Percentiles rank a stretch among this genome's conserved stretches.
phyloP scores from a whole-genome alignment of 495 filamentous ascomycete species.

The Xylona heveae region DNA sequence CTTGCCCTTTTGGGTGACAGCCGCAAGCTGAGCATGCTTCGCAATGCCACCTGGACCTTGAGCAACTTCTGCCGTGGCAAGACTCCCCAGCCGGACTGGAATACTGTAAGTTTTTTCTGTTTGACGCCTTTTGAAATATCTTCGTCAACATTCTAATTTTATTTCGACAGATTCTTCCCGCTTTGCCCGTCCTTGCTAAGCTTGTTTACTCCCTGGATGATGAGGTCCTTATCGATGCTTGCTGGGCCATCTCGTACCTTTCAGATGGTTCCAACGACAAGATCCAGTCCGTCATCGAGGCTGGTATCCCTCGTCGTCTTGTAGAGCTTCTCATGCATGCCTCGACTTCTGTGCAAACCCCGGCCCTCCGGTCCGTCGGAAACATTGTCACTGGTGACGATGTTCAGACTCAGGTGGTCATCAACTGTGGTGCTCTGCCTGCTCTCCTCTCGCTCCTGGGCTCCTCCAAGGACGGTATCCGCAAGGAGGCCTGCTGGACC shows the following conservation, averaged over 20 bases:
- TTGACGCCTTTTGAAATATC: conserved; percentile 5
- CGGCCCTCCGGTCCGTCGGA: conserved; percentile 87
- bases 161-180: conserved; percentile 62
- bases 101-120: conserved; percentile 42
- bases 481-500: conserved; percentile 99
- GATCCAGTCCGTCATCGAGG: conserved; percentile 98
- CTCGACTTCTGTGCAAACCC: conserved; percentile 97
- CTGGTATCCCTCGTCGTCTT: conserved; percentile 87
- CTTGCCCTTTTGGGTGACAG: conserved; percentile 82
- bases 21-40: conserved; percentile 96
- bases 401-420: conserved; percentile 97
- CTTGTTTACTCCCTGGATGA: conserved; percentile 97
- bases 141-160: conserved; percentile 9
- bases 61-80: conserved; percentile 99
- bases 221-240: conserved; percentile 96
- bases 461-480: conserved; percentile 95
- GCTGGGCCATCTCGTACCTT: conserved; percentile 98
- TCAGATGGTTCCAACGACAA: conserved; percentile 99
- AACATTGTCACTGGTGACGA: conserved; percentile 99
- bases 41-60: conserved; percentile 97
- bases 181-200: conserved; percentile 91
- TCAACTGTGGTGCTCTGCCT: conserved; percentile 88
- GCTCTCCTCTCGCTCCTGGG: conserved; percentile 81
- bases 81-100: conserved; percentile 96
- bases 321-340: conserved; percentile 97